A percentile compares a stretch with the other conserved stretches of the same genome.
Evolutionary conservation across 1,284 basidiomycete genomes (phyloP).

Genomic region (Ustilago curta): DNA sequence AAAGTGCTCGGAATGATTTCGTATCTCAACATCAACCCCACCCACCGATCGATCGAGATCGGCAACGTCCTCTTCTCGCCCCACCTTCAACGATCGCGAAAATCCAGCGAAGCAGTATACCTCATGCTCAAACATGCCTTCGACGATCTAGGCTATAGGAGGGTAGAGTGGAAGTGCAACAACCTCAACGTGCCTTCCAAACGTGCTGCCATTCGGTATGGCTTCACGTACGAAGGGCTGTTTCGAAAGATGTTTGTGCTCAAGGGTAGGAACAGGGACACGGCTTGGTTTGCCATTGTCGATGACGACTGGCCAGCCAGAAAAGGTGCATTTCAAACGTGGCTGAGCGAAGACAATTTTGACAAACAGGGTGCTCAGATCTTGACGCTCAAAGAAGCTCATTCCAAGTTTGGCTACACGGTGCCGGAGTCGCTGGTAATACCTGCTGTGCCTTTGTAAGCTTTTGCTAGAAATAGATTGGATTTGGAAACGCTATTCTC

Average conservation of each 20-base stretch:
- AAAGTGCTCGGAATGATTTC: slow-evolving; percentile 29
- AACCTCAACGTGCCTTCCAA: slow-evolving; percentile 49
- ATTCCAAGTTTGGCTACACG: slow-evolving; percentile 24
- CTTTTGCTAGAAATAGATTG: neutral
- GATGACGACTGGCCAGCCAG: slow-evolving; percentile 55
- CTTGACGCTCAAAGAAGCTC: slow-evolving; percentile 30
- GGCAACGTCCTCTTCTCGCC: slow-evolving; percentile 54
- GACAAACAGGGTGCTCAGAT: slow-evolving; percentile 23
- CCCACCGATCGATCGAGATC: slow-evolving; percentile 49
- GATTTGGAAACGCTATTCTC: neutral
- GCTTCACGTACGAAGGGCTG: slow-evolving; percentile 53
- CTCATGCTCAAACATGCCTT: slow-evolving; percentile 45
- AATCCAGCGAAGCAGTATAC: slow-evolving; percentile 50
- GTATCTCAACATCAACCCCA: slow-evolving; percentile 33
- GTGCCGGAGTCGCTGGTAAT: slow-evolving; percentile 16
- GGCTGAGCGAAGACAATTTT: slow-evolving; percentile 51
- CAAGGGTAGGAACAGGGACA: slow-evolving; percentile 56
- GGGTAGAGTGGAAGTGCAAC: slow-evolving; percentile 64
- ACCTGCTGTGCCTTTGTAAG: slow-evolving; percentile 24
- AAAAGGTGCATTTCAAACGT: slow-evolving; percentile 38
- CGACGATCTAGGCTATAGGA: slow-evolving; percentile 40
- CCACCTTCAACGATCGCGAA: slow-evolving; percentile 41
- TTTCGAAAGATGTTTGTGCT: slow-evolving; percentile 51
- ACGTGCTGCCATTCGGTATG: slow-evolving; percentile 50
- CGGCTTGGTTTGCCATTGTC: slow-evolving; percentile 56